Evolutionary conservation across 192 early-diverging fungal species (phyloP).

Genomic region (Backusella sp.): DNA sequence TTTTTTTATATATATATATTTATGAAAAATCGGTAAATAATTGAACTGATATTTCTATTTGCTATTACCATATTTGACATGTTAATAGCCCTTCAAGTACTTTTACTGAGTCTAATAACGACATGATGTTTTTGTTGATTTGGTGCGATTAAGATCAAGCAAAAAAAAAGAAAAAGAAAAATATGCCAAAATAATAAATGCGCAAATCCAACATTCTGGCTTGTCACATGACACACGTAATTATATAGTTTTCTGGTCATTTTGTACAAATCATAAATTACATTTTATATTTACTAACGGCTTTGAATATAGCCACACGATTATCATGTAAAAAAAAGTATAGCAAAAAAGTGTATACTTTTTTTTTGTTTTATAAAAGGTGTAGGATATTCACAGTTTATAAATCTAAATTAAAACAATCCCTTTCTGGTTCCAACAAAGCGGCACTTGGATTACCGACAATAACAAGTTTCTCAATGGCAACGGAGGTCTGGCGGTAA

Average conservation of each 20-base stretch:
- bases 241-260: too few species aligned
- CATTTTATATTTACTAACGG: too few species aligned
- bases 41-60: neutral
- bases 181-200: neutral
- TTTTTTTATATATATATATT: too few species aligned
- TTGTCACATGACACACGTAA: neutral
- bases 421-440: constrained; percentile 35
- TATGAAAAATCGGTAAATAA: neutral
- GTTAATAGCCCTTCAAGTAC: neutral
- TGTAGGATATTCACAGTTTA: neutral
- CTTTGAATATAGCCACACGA: too few species aligned
- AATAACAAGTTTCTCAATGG: constrained; percentile 33
- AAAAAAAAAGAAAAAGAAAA: neutral
- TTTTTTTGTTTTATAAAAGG: neutral
- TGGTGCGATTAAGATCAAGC: neutral
- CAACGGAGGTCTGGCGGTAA: constrained; percentile 36
- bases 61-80: neutral
- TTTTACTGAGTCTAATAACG: neutral
- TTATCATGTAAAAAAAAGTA: too few species aligned
- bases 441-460: constrained; percentile 37
- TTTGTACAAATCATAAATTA: too few species aligned
- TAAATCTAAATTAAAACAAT: constrained; percentile 11
- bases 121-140: neutral
- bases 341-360: too few species aligned
- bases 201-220: too few species aligned